These are phyloP conservation scores for Gastrolobium bilobum DNA, from an alignment of 306 rosid species.

Conservation along the genomic window DNA sequence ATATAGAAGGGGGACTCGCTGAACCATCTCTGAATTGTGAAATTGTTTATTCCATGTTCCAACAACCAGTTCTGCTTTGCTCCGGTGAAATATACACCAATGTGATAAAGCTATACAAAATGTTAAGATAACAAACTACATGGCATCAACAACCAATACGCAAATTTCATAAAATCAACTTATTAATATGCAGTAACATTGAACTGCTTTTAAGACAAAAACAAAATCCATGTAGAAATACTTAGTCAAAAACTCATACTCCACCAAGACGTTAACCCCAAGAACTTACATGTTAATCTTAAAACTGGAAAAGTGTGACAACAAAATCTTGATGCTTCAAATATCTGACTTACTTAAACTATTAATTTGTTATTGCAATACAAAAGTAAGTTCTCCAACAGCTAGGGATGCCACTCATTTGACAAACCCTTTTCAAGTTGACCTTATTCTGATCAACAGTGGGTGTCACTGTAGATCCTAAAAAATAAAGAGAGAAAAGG, in stretches of 20 bases:
- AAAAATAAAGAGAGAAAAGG: background rate
- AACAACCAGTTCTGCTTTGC: conserved; percentile 90
- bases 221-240: background rate
- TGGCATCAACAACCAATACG: conserved; percentile 25
- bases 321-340: conserved; percentile 23
- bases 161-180: conserved; percentile 14
- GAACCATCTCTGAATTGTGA: conserved; percentile 67
- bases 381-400: conserved; percentile 2
- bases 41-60: conserved; percentile 88
- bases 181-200: background rate
- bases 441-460: background rate
- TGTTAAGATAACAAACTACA: conserved; percentile 56
- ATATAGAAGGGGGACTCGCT: conserved; percentile 82
- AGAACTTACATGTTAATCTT: conserved; percentile 27
- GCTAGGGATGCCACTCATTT: background rate
- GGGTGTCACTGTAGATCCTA: background rate
- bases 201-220: background rate
- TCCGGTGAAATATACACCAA: conserved; percentile 94
- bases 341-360: background rate
- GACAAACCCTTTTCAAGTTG: conserved; percentile 25
- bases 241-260: conserved; percentile 9
- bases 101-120: conserved; percentile 81
- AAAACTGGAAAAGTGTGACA: conserved; percentile 20
- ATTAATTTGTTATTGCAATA: background rate
- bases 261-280: conserved; percentile 17